Evolutionary conservation across 139 green algal species (phyloP).

Genomic region (Haematococcus lacustris): DNA sequence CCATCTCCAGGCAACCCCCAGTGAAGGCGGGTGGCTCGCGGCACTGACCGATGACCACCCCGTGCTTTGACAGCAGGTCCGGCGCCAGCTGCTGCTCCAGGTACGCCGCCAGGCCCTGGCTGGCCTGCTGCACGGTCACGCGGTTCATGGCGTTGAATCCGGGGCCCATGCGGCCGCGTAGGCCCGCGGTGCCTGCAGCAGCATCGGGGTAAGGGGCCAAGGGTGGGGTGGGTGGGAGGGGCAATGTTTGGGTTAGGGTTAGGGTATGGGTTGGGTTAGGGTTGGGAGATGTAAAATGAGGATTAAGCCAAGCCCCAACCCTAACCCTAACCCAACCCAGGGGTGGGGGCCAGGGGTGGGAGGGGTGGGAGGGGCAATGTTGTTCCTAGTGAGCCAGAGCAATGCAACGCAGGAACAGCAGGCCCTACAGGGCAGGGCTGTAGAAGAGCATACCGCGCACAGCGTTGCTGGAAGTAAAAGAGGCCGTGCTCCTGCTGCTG

Average conservation of each 20-base stretch:
- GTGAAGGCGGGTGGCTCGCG: too few species aligned
- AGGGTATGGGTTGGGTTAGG: background rate
- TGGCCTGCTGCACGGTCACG: slow-evolving; percentile 67
- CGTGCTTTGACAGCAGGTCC: slow-evolving; percentile 1
- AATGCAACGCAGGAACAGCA: background rate
- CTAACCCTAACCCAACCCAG: background rate
- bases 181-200: slow-evolving; percentile 64
- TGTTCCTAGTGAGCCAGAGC: background rate
- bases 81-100: slow-evolving; percentile 11
- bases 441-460: too few species aligned
- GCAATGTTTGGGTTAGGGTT: background rate
- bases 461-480: too few species aligned
- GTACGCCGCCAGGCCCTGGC: slow-evolving; percentile 36
- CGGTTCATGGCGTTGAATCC: slow-evolving; percentile 70
- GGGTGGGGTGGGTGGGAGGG: too few species aligned
- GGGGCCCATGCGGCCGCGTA: slow-evolving; percentile 60
- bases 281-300: background rate
- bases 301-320: background rate
- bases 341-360: background rate
- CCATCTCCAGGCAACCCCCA: background rate
- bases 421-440: too few species aligned
- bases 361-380: background rate
- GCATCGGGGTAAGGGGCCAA: too few species aligned
- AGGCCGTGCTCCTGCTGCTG: too few species aligned
- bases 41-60: slow-evolving; percentile 32